These are phyloP conservation scores for Tuber aestivum DNA, from an alignment of 495 filamentous ascomycete genomes.

Conservation along the genomic window DNA sequence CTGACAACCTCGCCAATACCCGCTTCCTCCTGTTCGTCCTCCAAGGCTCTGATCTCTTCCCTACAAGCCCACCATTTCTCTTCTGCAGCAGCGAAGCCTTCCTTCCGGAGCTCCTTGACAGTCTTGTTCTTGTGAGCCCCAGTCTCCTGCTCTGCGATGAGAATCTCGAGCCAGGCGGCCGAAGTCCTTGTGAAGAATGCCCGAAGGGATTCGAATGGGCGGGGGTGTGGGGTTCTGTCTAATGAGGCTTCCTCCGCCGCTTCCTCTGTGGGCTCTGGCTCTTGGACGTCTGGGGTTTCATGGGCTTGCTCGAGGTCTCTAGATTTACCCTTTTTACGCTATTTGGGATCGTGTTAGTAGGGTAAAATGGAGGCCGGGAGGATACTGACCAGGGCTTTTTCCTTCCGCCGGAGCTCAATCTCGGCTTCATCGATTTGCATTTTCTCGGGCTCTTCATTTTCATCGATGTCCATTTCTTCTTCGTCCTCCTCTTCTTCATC, in stretches of 20 bases:
- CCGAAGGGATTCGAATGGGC: constrained; percentile 84
- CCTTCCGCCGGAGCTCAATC: constrained; percentile 36
- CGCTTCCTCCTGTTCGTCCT: constrained; percentile 93
- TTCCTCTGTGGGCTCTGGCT: constrained; percentile 49
- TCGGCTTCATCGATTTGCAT: constrained; percentile 43
- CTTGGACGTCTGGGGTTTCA: constrained; percentile 43
- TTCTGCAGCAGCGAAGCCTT: constrained; percentile 81
- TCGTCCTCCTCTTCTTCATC: constrained; percentile 64
- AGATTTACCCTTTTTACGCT: constrained; percentile 48
- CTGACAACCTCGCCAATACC: constrained; percentile 94
- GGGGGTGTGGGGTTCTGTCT: constrained; percentile 47
- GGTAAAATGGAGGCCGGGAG: constrained; percentile 6
- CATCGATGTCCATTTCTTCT: constrained; percentile 57
- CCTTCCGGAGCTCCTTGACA: constrained; percentile 85
- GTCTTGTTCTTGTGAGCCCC: constrained; percentile 53
- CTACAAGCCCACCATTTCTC: constrained; percentile 98
- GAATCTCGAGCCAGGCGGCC: constrained; percentile 77
- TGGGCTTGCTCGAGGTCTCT: constrained; percentile 40
- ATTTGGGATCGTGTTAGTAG: constrained; percentile 9
- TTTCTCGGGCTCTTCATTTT: constrained; percentile 52
- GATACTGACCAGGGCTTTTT: constrained; percentile 43
- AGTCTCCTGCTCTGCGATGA: constrained; percentile 55
- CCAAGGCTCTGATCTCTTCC: constrained; percentile 85
- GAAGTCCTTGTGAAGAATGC: constrained; percentile 90
- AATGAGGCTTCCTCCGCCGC: constrained; percentile 20